These are phyloP conservation scores for Fusarium fracticaudum DNA, from an alignment of 2,329 filamentous ascomycete genomes.

Conservation along the genomic window DNA sequence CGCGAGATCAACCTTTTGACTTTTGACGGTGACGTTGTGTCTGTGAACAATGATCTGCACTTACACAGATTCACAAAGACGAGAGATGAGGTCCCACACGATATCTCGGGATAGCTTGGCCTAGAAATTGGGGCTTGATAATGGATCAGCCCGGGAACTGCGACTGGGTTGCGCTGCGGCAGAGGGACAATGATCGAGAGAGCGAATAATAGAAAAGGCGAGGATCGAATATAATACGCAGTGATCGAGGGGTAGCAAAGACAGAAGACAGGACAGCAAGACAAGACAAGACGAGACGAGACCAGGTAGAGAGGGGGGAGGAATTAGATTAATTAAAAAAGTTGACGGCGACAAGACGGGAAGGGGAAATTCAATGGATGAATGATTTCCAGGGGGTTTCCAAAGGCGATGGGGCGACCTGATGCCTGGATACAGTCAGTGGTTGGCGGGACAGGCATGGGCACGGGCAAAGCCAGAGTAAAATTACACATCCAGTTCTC, in stretches of 20 bases:
- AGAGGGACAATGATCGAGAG: neutral
- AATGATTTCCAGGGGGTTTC: slow-evolving; percentile 41
- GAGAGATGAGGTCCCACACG: slow-evolving; percentile 32
- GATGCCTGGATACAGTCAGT: slow-evolving; percentile 32
- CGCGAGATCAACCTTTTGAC: slow-evolving; percentile 15
- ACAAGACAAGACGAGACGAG: neutral
- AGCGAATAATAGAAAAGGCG: slow-evolving; percentile 3
- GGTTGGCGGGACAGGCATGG: slow-evolving; percentile 38
- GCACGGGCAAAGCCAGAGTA: slow-evolving; percentile 26
- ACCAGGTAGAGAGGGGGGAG: slow-evolving; percentile 22
- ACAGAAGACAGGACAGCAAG: slow-evolving; percentile 4
- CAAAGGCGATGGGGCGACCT: slow-evolving; percentile 38
- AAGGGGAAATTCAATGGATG: slow-evolving; percentile 41
- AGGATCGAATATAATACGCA: neutral
- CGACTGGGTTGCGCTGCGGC: neutral
- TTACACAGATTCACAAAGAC: slow-evolving; percentile 35
- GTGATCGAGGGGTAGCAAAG: slow-evolving; percentile 19
- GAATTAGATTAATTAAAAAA: slow-evolving; percentile 31
- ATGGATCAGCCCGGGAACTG: neutral
- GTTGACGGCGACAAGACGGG: slow-evolving; percentile 8
- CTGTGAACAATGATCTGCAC: slow-evolving; percentile 34
- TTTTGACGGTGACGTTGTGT: slow-evolving; percentile 28
- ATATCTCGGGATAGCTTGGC: slow-evolving; percentile 23
- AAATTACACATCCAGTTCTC: slow-evolving; percentile 42
- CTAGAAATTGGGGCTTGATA: slow-evolving; percentile 3